phyloP scores from a whole-genome alignment of 164 flowering plant species.

The Vitis amurensis region DNA sequence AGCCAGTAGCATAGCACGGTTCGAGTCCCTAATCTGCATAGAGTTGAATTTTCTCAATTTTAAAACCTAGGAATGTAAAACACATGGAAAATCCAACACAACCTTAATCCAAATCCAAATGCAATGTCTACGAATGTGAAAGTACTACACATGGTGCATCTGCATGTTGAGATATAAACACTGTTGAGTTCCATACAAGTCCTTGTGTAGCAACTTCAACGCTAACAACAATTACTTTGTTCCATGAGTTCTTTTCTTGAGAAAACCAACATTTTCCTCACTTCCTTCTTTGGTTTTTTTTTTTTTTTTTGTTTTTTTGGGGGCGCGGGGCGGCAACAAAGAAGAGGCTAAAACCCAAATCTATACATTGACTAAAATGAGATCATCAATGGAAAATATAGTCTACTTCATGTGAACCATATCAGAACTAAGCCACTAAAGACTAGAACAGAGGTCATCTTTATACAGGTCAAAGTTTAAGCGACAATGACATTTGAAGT shows the following conservation, averaged over 20 bases:
- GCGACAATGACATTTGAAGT: too few relatives aligned
- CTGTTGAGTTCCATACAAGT: neutral
- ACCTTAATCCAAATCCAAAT: neutral
- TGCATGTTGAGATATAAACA: slow-evolving; percentile 1
- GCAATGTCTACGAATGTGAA: neutral
- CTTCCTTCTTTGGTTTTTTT: too few relatives aligned
- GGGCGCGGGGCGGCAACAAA: too few relatives aligned
- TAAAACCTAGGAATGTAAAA: neutral
- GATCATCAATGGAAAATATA: too few relatives aligned
- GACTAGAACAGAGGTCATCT: too few relatives aligned
- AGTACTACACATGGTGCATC: neutral
- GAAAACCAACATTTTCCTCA: neutral
- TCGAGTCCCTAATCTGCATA: slow-evolving; percentile 92
- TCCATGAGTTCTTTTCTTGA: neutral
- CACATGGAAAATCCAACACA: neutral
- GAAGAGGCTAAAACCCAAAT: too few relatives aligned
- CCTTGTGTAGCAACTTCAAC: neutral
- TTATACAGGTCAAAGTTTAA: too few relatives aligned
- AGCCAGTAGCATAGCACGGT: slow-evolving; percentile 86
- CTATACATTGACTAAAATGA: too few relatives aligned
- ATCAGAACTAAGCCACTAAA: too few relatives aligned
- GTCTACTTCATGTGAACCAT: too few relatives aligned
- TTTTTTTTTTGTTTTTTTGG: too few relatives aligned
- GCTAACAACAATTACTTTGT: neutral
- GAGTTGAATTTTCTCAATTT: slow-evolving; percentile 1